These are phyloP conservation scores for Uromyces viciae-fabae DNA, from an alignment of 1,284 basidiomycete species.

Conservation along the genomic window DNA sequence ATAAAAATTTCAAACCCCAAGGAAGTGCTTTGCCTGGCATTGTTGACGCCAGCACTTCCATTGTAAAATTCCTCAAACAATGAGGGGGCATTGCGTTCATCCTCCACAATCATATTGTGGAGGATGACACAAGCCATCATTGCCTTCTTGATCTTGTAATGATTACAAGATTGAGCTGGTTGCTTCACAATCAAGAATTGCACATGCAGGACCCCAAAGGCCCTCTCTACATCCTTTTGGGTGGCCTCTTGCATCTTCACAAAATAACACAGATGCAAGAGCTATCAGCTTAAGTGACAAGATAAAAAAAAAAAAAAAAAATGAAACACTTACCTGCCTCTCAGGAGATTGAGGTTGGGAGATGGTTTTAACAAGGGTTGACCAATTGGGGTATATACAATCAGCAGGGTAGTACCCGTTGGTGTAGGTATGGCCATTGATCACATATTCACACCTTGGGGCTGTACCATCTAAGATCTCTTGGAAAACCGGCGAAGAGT, in stretches of 20 bases:
- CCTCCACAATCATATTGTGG: constrained; percentile 6
- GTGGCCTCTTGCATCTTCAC: constrained; percentile 11
- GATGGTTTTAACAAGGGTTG: constrained; percentile 7
- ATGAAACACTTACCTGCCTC: background rate
- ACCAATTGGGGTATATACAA: constrained; percentile 9
- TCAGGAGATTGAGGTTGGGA: background rate
- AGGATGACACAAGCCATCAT: constrained; percentile 1
- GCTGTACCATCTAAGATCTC: background rate
- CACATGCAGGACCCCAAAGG: constrained; percentile 7
- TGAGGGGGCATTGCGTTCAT: background rate
- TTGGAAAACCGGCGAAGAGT: background rate
- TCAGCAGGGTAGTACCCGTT: background rate
- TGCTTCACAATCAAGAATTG: background rate
- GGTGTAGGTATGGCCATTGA: background rate
- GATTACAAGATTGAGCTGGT: background rate
- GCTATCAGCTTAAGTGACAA: background rate
- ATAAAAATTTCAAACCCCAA: too few species aligned
- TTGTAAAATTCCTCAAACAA: too few species aligned
- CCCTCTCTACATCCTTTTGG: constrained; percentile 6
- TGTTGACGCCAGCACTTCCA: background rate
- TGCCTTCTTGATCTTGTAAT: too few species aligned
- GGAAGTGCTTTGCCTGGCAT: too few species aligned
- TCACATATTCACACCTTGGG: background rate
- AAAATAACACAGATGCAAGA: too few species aligned
- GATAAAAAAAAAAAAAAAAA: background rate